phyloP scores from a whole-genome alignment of 306 rosid genomes.

The Vigna trinervia region DNA sequence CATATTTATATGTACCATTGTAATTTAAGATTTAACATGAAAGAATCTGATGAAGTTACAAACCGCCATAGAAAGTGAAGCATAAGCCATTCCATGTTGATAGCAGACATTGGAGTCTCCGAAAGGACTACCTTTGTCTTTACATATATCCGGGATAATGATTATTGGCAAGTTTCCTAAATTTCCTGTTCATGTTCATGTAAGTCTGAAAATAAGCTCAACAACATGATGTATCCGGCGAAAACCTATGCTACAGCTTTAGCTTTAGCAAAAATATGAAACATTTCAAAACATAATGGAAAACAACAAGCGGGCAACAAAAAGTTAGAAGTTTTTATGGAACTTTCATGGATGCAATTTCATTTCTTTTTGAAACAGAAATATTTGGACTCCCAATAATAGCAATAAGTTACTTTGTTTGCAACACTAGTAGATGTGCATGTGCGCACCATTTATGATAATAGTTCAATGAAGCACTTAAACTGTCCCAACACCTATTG shows the following conservation, averaged over 20 bases:
- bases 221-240: neutral
- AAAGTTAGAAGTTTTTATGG: neutral
- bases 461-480: neutral
- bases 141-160: slow-evolving; percentile 58
- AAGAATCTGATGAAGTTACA: slow-evolving; percentile 44
- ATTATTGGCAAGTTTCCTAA: slow-evolving; percentile 63
- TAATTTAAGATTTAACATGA: slow-evolving; percentile 13
- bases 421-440: neutral
- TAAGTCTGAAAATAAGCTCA: slow-evolving; percentile 40
- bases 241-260: neutral
- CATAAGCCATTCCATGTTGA: slow-evolving; percentile 57
- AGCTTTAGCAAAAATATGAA: slow-evolving; percentile 16
- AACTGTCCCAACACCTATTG: neutral
- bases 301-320: neutral
- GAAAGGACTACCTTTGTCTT: slow-evolving; percentile 64
- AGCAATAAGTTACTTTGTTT: neutral
- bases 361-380: slow-evolving; percentile 4
- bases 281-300: slow-evolving; percentile 23
- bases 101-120: slow-evolving; percentile 59
- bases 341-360: neutral
- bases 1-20: neutral
- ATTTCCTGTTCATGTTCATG: slow-evolving; percentile 57
- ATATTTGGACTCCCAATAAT: slow-evolving; percentile 6
- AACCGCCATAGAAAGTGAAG: slow-evolving; percentile 70
- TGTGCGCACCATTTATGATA: neutral